Evolutionary conservation across 2,329 filamentous ascomycete species (phyloP), one percentile per base, ranked within the genome.

Genomic region (Aureobasidium sp.): DNA sequence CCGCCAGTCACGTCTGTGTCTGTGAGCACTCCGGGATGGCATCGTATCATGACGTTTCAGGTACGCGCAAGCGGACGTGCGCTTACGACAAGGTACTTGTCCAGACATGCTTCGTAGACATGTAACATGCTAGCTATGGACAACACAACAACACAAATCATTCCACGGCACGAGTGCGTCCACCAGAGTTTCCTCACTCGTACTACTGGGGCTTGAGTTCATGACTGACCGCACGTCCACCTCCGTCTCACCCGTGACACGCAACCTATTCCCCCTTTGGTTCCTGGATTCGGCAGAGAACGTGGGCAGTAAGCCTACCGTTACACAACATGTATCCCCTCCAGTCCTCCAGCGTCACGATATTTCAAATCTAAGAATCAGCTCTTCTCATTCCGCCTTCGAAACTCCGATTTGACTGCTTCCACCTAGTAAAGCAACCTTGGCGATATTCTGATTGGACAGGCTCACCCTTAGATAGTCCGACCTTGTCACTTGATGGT

Each of bases 231-330:
- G 32, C 42, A 58, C 34, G 32, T 48, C 27, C 55, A 27, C n/a
- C 10, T 23, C n/a, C 57, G 57, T 60, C 46, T 41, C 23, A 50
- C 57, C 27, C 46, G 57, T 51, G 44, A 60, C 57, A 60, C 57
- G 46, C 57, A 60, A 60, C 46, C 57, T 51, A 27, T 51, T 42
- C 57, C 34, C 36, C n/a, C 57, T 50, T 42, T 29, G 46, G 46
- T 60, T 20, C 41, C 44, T 50, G 57, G 57, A 50, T 34, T 50
- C 44, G 46, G 57, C 44, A 60, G 36, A 42, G 42, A 58, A 58
- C 55, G 55, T 58, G 55, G 53, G 53, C 53, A 57, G 41, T 39
- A 48, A 47, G 57, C 57, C 57, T 27, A 44, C 34, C 9, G 57
- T 60, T 6, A 17, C 57, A 60, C 57, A n/a, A 42, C 46, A 59